These are phyloP conservation scores for Aspergillus ruber DNA, from an alignment of 2,329 filamentous ascomycete genomes.

Conservation along the genomic window DNA sequence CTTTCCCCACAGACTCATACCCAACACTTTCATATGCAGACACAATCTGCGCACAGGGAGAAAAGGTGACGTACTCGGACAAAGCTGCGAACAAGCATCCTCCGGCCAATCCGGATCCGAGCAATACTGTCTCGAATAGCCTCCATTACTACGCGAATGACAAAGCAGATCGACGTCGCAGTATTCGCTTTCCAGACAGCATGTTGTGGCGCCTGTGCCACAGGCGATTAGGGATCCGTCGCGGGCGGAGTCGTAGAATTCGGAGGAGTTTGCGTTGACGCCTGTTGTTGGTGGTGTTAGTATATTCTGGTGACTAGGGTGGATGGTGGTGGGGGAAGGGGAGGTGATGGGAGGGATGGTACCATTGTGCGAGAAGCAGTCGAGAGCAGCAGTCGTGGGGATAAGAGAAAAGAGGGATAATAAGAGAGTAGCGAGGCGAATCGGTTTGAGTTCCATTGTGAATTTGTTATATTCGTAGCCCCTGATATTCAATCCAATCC, in stretches of 20 bases:
- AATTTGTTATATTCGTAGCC: too few species aligned
- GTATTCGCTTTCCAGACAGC: background rate
- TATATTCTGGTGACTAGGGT: too few species aligned
- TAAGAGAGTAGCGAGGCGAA: too few species aligned
- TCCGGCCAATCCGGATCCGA: background rate
- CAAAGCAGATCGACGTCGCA: background rate
- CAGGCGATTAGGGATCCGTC: background rate
- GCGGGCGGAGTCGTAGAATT: background rate
- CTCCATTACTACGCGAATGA: background rate
- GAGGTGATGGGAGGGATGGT: too few species aligned
- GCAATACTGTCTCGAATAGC: background rate
- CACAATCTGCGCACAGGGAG: background rate
- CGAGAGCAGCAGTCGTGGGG: too few species aligned
- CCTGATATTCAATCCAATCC: too few species aligned
- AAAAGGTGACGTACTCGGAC: background rate
- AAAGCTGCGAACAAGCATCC: background rate
- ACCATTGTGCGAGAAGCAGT: too few species aligned
- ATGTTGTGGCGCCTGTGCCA: background rate
- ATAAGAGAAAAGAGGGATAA: too few species aligned
- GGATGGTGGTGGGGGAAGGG: too few species aligned
- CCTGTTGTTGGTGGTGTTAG: background rate
- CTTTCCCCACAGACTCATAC: background rate
- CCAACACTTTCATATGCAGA: background rate
- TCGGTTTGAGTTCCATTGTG: too few species aligned
- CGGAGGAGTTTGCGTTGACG: background rate